These are phyloP conservation scores for Pythium angustatum DNA, from an alignment of 352 stramenopile species.

Conservation along the genomic window DNA sequence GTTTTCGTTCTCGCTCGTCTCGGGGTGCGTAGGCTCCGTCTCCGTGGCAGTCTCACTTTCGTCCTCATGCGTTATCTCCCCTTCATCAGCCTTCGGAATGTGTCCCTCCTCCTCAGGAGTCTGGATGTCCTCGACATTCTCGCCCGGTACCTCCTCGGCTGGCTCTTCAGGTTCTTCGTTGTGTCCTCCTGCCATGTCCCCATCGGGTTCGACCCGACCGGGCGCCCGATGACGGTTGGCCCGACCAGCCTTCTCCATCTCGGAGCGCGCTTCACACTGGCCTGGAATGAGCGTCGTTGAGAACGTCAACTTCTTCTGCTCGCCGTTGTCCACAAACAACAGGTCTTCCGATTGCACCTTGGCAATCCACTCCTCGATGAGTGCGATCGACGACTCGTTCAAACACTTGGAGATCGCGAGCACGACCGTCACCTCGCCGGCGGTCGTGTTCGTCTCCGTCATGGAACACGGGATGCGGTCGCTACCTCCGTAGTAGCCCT, in stretches of 20 bases:
- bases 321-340: constrained; percentile 10
- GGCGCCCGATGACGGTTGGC: too few species aligned
- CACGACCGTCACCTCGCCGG: constrained; percentile 37
- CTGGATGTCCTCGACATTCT: not conserved
- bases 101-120: not conserved
- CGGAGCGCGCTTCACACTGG: constrained; percentile 34
- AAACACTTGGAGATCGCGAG: constrained; percentile 72
- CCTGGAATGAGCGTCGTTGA: constrained; percentile 47
- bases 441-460: constrained; percentile 10
- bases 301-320: constrained; percentile 30
- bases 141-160: not conserved
- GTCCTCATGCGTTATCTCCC: too few species aligned
- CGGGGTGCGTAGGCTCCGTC: not conserved
- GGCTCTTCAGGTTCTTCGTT: not conserved
- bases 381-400: constrained; percentile 36
- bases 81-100: too few species aligned
- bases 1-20: not conserved
- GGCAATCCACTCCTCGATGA: constrained; percentile 51
- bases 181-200: too few species aligned
- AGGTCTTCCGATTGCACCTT: constrained; percentile 27
- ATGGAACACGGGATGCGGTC: constrained; percentile 17
- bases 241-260: constrained; percentile 30
- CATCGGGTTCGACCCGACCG: too few species aligned
- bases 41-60: not conserved
- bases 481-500: constrained; percentile 5